Conservation (phyloP, 768 basidiomycete genomes). For the Saitozyma sp. region DNA sequence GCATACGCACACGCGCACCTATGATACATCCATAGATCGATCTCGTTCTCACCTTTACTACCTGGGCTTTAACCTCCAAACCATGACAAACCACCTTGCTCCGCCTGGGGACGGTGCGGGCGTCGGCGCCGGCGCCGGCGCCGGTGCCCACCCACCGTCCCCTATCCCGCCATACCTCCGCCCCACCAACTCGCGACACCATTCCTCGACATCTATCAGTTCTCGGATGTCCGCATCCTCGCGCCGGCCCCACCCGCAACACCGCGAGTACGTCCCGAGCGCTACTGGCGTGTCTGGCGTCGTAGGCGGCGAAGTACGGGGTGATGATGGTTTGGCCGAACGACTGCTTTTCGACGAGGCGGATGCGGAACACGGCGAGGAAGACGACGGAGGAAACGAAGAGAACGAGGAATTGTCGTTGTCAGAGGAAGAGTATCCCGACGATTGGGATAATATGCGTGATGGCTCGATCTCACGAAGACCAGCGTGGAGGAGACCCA, state of each 20-base stretch:
- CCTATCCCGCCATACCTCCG: constrained; percentile 2
- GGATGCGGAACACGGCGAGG: constrained; percentile 1
- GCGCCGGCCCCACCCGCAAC: constrained; percentile 22
- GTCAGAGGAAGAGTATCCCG: neutral
- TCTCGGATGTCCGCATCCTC: neutral
- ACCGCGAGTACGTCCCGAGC: constrained; percentile 25
- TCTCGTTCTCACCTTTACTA: too few relatives aligned
- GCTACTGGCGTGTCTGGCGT: constrained; percentile 14
- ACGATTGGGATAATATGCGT: constrained; percentile 22
- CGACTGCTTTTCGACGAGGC: constrained; percentile 21
- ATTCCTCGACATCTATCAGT: constrained; percentile 3
- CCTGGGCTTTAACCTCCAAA: too few relatives aligned
- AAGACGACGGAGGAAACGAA: neutral
- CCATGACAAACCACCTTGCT: too few relatives aligned
- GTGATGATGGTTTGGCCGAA: constrained; percentile 11
- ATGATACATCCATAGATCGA: too few relatives aligned
- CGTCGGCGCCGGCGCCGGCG: too few relatives aligned
- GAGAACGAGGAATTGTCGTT: neutral
- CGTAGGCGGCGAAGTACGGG: constrained; percentile 6
- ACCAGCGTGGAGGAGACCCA: constrained; percentile 40
- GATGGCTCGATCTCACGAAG: constrained; percentile 31
- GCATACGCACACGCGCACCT: too few relatives aligned
- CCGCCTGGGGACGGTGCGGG: too few relatives aligned
- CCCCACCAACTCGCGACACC: constrained; percentile 5
- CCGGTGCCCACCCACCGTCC: too few relatives aligned